A percentile compares a stretch with the other conserved stretches of the same genome.
Conservation (phyloP, 495 filamentous ascomycete genomes). For the Xylaria venustula region DNA sequence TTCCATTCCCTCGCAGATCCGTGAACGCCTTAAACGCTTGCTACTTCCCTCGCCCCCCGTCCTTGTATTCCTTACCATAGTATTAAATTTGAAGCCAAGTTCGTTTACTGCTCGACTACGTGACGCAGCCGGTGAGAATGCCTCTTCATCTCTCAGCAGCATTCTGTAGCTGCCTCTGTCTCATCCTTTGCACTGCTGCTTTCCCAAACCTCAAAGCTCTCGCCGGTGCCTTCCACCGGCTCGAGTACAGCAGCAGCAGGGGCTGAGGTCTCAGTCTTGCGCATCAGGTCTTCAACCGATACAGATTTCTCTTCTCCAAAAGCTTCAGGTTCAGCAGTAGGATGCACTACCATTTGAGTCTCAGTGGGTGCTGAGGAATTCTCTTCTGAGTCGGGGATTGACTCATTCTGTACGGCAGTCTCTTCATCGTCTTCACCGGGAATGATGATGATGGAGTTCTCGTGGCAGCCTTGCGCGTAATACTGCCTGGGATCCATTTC, state of each 20-base stretch:
- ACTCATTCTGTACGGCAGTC: constrained; percentile 12
- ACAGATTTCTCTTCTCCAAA: constrained; percentile 21
- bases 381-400: constrained; percentile 33
- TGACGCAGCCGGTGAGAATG: not conserved
- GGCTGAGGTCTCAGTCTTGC: constrained; percentile 33
- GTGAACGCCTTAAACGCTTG: constrained; percentile 6
- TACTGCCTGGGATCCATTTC: constrained; percentile 72
- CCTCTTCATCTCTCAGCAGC: not conserved
- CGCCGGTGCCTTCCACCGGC: constrained; percentile 51
- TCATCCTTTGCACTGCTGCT: constrained; percentile 59
- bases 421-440: constrained; percentile 56
- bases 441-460: constrained; percentile 56
- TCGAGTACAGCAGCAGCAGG: constrained; percentile 45
- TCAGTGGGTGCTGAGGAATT: constrained; percentile 27
- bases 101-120: not conserved
- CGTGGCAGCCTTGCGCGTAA: constrained; percentile 67
- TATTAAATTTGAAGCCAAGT: constrained; percentile 19
- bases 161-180: constrained; percentile 13
- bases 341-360: constrained; percentile 15
- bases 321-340: not conserved
- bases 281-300: constrained; percentile 50
- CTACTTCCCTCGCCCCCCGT: not conserved
- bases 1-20: constrained; percentile 9
- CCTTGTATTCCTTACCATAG: constrained; percentile 14
- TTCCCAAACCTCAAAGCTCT: constrained; percentile 65